These are phyloP conservation scores for Pisolithus marmoratus DNA, from an alignment of 768 basidiomycete species.

Conservation along the genomic window DNA sequence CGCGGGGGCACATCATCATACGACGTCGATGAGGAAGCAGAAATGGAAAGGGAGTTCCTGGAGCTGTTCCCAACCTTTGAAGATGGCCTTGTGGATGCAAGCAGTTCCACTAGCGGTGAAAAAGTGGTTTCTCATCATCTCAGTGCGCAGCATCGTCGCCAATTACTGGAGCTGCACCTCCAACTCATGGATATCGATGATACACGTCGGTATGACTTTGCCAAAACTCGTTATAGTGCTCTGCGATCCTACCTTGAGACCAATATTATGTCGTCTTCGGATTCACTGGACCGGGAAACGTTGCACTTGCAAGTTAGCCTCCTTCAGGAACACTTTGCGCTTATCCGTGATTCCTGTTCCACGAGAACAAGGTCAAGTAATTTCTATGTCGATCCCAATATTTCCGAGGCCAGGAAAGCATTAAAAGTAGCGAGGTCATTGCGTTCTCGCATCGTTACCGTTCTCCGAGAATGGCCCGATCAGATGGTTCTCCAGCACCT, in stretches of 20 bases:
- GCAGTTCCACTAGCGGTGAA: neutral
- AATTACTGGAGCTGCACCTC: slow-evolving; percentile 46
- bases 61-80: slow-evolving; percentile 84
- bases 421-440: slow-evolving; percentile 47
- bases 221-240: slow-evolving; percentile 26
- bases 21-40: slow-evolving; percentile 56
- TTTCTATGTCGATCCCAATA: slow-evolving; percentile 80
- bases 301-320: slow-evolving; percentile 47
- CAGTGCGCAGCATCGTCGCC: slow-evolving; percentile 19
- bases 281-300: slow-evolving; percentile 46
- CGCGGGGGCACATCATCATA: slow-evolving; percentile 52
- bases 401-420: slow-evolving; percentile 62
- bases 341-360: slow-evolving; percentile 22
- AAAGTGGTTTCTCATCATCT: slow-evolving; percentile 25
- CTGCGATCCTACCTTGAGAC: slow-evolving; percentile 30
- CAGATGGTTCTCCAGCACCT: slow-evolving; percentile 96
- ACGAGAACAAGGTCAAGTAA: slow-evolving; percentile 38
- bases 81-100: slow-evolving; percentile 34
- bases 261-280: slow-evolving; percentile 27
- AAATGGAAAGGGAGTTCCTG: slow-evolving; percentile 75
- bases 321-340: slow-evolving; percentile 37
- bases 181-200: slow-evolving; percentile 28
- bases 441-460: slow-evolving; percentile 41
- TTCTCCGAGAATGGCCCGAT: slow-evolving; percentile 88
- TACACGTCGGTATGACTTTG: slow-evolving; percentile 20